Evolutionary conservation across 208 protist genomes (phyloP).

Genomic region (Trichomonas tenax): DNA sequence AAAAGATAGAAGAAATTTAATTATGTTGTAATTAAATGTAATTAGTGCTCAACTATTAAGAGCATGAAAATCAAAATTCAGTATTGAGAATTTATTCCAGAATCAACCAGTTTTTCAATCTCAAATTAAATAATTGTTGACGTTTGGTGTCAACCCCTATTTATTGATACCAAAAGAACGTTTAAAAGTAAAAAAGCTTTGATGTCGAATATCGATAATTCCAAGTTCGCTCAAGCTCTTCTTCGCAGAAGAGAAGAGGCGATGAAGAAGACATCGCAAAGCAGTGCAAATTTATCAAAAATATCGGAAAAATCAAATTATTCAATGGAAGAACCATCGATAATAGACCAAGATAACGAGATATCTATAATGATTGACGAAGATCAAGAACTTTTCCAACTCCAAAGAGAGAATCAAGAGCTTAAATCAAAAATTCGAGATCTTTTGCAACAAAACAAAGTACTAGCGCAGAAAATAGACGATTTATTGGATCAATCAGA

Average conservation of each 20-base stretch:
- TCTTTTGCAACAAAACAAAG: background rate
- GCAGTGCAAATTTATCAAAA: background rate
- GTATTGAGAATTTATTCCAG: too few species aligned
- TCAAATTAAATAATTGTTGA: too few species aligned
- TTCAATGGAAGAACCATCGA: background rate
- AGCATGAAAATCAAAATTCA: too few species aligned
- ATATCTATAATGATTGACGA: background rate
- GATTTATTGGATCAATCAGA: background rate
- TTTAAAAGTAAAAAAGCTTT: background rate
- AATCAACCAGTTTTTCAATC: too few species aligned
- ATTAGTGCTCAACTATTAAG: too few species aligned
- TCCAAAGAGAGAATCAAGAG: background rate
- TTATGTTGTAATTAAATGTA: too few species aligned
- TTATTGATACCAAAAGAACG: too few species aligned
- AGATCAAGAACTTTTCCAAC: background rate
- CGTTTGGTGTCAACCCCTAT: too few species aligned
- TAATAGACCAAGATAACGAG: background rate
- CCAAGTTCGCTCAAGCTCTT: background rate
- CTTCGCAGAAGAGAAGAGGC: background rate
- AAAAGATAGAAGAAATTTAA: too few species aligned
- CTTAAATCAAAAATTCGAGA: background rate
- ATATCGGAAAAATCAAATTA: background rate
- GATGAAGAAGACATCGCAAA: background rate
- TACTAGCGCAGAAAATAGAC: background rate
- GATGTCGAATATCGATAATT: background rate